Conservation (phyloP, 805 yeast genomes). For the Jamesozyma rosinii region DNA sequence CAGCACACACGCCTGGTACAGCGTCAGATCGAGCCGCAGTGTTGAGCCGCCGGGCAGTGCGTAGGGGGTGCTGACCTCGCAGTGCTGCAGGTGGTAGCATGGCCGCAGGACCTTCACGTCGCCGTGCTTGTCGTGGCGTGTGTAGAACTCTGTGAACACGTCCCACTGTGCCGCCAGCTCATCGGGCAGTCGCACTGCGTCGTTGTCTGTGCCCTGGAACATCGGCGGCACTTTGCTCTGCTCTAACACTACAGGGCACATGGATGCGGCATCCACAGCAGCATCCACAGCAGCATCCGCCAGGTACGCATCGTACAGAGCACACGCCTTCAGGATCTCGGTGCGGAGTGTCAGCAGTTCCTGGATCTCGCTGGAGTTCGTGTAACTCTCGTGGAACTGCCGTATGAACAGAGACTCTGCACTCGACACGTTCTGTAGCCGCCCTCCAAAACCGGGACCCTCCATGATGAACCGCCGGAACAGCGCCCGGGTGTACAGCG, state of each 20-base stretch:
- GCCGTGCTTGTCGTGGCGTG: constrained; percentile 7
- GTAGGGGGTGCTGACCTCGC: constrained; percentile 22
- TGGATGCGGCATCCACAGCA: too few species aligned
- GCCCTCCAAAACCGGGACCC: constrained; percentile 3
- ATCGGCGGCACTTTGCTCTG: constrained; percentile 14
- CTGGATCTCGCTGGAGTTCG: not conserved
- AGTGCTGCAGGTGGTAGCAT: constrained; percentile 22
- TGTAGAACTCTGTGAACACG: constrained; percentile 7
- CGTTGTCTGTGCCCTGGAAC: constrained; percentile 8
- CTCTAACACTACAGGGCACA: constrained; percentile 17
- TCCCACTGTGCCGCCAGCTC: constrained; percentile 15
- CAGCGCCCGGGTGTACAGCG: constrained; percentile 8
- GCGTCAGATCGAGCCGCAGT: constrained; percentile 18
- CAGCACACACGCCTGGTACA: constrained; percentile 23
- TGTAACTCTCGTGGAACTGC: not conserved
- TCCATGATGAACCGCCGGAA: constrained; percentile 12
- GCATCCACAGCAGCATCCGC: not conserved
- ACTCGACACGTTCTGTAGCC: not conserved
- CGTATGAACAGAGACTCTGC: not conserved
- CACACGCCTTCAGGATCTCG: constrained; percentile 2
- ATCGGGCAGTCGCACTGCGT: constrained; percentile 10
- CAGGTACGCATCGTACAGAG: constrained; percentile 1
- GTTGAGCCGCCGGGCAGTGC: constrained; percentile 6
- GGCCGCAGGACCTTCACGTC: constrained; percentile 12
- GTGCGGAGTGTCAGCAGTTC: not conserved